Evolutionary conservation across 768 basidiomycete species (phyloP).

Genomic region (Trametes cingulata): DNA sequence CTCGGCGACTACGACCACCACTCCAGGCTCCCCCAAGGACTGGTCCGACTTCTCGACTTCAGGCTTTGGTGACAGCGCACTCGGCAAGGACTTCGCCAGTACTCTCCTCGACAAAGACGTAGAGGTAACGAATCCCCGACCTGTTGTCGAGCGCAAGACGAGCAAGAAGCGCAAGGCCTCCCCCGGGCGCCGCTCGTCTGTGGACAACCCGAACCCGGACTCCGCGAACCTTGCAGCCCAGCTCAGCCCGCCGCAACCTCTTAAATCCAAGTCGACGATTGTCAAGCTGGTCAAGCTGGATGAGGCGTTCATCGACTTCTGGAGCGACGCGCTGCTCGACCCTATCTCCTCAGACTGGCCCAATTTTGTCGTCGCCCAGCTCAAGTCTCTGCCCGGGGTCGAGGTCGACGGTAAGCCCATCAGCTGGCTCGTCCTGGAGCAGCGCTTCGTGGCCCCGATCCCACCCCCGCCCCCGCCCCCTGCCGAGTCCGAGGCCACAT

Average conservation of each 20-base stretch:
- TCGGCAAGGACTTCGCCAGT: conserved; percentile 49
- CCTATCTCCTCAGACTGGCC: conserved; percentile 68
- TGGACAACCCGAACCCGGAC: conserved; percentile 24
- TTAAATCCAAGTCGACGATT: conserved; percentile 39
- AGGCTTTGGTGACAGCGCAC: conserved; percentile 53
- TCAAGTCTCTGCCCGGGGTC: conserved; percentile 43
- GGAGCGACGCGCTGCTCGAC: conserved; percentile 73
- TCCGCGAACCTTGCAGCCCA: conserved; percentile 4
- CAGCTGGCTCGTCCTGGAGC: conserved; percentile 72
- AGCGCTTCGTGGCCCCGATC: conserved; percentile 46
- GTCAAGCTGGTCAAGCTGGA: conserved; percentile 62
- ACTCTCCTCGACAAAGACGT: conserved; percentile 62
- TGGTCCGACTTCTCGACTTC: conserved; percentile 70
- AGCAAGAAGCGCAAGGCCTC: conserved; percentile 37
- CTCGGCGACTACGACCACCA: conserved; percentile 17
- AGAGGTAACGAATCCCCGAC: conserved; percentile 50
- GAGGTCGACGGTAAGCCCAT: conserved; percentile 42
- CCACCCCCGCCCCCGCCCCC: conserved; percentile 32
- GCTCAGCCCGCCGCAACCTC: not conserved
- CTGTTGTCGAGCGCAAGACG: conserved; percentile 32
- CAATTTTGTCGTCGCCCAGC: conserved; percentile 66
- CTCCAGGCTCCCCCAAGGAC: conserved; percentile 43
- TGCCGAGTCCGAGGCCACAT: conserved; percentile 24
- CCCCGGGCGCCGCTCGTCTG: conserved; percentile 27
- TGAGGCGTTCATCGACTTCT: conserved; percentile 83